Evolutionary conservation across 148 eudicot species (phyloP).

Genomic region (Euryodendron excelsum): DNA sequence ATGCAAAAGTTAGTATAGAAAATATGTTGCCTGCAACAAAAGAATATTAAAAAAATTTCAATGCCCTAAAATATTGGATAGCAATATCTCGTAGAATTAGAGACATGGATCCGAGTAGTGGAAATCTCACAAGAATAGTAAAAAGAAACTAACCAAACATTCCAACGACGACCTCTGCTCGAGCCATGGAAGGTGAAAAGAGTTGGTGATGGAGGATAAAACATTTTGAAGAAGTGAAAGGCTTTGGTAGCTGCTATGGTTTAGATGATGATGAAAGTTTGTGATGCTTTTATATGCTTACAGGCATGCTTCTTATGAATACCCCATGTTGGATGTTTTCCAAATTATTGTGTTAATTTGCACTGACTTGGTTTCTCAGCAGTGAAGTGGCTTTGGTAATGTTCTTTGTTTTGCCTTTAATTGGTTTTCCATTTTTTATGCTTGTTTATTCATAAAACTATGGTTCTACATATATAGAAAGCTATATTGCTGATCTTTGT

Average conservation of each 20-base stretch:
- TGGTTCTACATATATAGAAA: no score
- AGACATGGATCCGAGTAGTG: background rate
- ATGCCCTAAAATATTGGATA: background rate
- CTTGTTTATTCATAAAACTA: background rate
- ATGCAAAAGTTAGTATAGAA: background rate
- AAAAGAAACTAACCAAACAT: background rate
- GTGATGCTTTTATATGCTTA: no score
- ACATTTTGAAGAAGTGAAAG: background rate
- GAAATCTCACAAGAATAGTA: background rate
- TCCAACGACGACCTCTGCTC: slow-evolving; percentile 1
- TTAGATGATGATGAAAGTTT: no score
- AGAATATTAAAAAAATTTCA: background rate
- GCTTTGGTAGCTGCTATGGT: background rate
- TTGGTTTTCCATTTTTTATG: background rate
- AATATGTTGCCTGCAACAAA: slow-evolving; percentile 5
- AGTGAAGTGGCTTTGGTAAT: background rate
- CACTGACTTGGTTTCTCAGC: no score
- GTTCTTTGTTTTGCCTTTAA: slow-evolving; percentile 7
- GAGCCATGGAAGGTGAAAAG: slow-evolving; percentile 8
- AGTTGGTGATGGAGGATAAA: background rate
- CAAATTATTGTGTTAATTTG: background rate
- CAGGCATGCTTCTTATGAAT: background rate
- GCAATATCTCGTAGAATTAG: background rate
- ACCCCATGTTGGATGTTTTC: background rate
- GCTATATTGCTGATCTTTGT: no score